Evolutionary conservation across 2,329 filamentous ascomycete genomes (phyloP).

Genomic region (Triangularia setosa): DNA sequence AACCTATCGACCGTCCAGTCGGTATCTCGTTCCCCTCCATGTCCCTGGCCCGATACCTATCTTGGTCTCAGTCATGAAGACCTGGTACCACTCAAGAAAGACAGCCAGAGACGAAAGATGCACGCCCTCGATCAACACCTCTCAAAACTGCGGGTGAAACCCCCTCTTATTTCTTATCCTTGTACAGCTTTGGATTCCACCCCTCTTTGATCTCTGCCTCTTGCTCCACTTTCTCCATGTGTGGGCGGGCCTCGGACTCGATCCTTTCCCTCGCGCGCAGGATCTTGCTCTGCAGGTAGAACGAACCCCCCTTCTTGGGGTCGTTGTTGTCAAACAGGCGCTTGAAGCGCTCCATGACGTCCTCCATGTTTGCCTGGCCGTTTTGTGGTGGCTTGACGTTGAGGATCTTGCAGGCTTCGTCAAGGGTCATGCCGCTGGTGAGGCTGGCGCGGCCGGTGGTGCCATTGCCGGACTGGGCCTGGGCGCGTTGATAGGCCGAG

Average conservation of each 20-base stretch:
- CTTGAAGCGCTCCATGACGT: slow-evolving; percentile 86
- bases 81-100: neutral
- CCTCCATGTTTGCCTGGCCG: slow-evolving; percentile 72
- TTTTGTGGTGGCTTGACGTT: slow-evolving; percentile 86
- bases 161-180: slow-evolving; percentile 59
- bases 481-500: slow-evolving; percentile 73
- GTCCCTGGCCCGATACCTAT: neutral
- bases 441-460: slow-evolving; percentile 42
- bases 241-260: slow-evolving; percentile 76
- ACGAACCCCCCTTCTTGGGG: slow-evolving; percentile 91
- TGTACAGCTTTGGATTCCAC: slow-evolving; percentile 94
- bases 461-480: slow-evolving; percentile 54
- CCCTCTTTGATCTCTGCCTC: slow-evolving; percentile 80
- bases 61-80: neutral
- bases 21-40: neutral
- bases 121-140: neutral
- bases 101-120: neutral
- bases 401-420: slow-evolving; percentile 95
- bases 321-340: slow-evolving; percentile 91
- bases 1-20: neutral
- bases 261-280: slow-evolving; percentile 86
- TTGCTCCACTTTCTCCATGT: slow-evolving; percentile 64
- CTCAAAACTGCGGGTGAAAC: neutral
- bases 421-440: slow-evolving; percentile 77
- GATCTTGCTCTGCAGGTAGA: slow-evolving; percentile 97